Evolutionary conservation across 1,284 basidiomycete genomes (phyloP), one percentile per base, ranked within the genome.

Genomic region (Ustilago crameri): DNA sequence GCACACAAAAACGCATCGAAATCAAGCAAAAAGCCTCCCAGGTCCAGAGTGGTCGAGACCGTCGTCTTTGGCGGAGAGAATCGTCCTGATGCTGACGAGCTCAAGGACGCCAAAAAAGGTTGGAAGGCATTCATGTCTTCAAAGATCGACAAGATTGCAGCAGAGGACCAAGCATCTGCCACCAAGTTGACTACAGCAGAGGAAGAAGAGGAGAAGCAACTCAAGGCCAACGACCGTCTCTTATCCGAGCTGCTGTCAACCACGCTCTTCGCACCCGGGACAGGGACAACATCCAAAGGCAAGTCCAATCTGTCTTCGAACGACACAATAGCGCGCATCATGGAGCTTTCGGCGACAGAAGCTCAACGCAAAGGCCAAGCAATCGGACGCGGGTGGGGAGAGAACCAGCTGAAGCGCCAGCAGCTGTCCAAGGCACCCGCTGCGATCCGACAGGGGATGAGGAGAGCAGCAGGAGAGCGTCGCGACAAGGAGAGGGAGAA

Each of bases 231-330:
- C 43, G 81, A 82, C 51, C 64, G 76, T 17, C 66, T 78, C 22
- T 69, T 82, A 10, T 75, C 77, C 2, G 69, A 76, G 9, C 60
- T 82, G 30, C 71, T 82, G 2, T 79, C 78, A 3, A 82, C 81
- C 10, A 82, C 81, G 4, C 72, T 82, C 0, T 82, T 82, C 51
- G 80, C 81, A 15, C 81, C 78, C 2, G 80, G 77, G 17, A 57
- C 63, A 4, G 61, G 59, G 8, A 67, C n/a, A 24, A 67, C 64
- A 3, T 49, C 67, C 2, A 63, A 68, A 18, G 60, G 67, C 35
- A 76, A 77, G 49, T 66, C 67, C 20, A 74, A 78, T 22, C 55
- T 75, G 9, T 74, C 74, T 3, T 78, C 77, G 9, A 75, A 75
- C 57, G 79, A 78, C 35, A 79, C 76, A 8, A 61, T 81, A 5